phyloP scores from a whole-genome alignment of 2,329 filamentous ascomycete species.

The Aspergillus persii region DNA sequence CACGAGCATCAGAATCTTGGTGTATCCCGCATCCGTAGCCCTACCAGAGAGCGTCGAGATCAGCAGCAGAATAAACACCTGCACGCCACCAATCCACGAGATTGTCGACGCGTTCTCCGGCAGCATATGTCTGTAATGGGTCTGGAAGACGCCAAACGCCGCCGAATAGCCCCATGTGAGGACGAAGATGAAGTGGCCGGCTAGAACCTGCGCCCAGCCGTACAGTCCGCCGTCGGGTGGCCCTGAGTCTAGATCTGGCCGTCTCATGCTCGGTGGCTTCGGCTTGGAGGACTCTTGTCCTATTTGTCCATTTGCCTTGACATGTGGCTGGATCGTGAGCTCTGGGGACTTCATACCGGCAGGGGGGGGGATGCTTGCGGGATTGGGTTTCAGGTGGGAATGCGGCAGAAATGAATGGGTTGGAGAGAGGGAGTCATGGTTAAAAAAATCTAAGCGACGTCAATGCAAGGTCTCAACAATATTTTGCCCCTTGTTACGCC shows the following conservation, averaged over 20 bases:
- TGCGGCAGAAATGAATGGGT: neutral
- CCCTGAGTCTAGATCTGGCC: too few species aligned
- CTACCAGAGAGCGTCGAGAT: slow-evolving; percentile 43
- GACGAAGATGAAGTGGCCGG: slow-evolving; percentile 28
- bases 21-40: slow-evolving; percentile 43
- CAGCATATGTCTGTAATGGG: slow-evolving; percentile 41
- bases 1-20: slow-evolving; percentile 26
- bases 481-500: too few species aligned
- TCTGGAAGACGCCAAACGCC: slow-evolving; percentile 47
- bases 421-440: neutral
- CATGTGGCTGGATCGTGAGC: neutral
- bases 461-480: too few species aligned
- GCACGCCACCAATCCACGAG: slow-evolving; percentile 49
- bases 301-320: too few species aligned
- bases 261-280: too few species aligned
- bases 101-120: slow-evolving; percentile 35
- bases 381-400: neutral
- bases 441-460: too few species aligned
- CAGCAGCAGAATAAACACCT: slow-evolving; percentile 48
- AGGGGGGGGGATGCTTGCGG: neutral
- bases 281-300: too few species aligned
- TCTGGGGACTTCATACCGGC: neutral
- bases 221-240: slow-evolving; percentile 28
- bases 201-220: slow-evolving; percentile 34
- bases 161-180: slow-evolving; percentile 25